Percentiles rank a stretch among this genome's conserved stretches.
These are phyloP conservation scores for Naganishia onofrii DNA, from an alignment of 768 basidiomycete species.

Conservation along the genomic window DNA sequence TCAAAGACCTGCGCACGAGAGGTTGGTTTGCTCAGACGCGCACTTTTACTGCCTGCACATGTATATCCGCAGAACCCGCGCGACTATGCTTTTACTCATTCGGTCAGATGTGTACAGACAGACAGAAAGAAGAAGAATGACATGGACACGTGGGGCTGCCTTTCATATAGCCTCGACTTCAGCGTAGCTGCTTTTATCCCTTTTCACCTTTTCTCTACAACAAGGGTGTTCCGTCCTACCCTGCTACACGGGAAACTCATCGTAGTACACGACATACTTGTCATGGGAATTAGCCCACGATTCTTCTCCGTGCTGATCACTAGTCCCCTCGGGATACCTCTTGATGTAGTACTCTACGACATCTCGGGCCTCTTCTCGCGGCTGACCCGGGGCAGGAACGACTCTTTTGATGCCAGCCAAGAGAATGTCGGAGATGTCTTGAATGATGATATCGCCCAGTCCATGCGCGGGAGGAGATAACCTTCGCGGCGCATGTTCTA, in stretches of 20 bases:
- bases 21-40: no score
- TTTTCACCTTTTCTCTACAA: no score
- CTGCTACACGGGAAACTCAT: not conserved
- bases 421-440: not conserved
- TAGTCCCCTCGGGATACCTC: not conserved
- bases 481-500: not conserved
- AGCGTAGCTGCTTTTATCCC: no score
- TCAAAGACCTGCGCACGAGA: no score
- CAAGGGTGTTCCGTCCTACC: no score
- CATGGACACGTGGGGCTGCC: no score
- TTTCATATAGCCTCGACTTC: no score
- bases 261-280: not conserved
- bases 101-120: no score
- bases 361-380: not conserved
- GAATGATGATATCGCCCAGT: not conserved
- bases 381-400: not conserved
- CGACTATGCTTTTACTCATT: no score
- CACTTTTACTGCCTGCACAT: no score
- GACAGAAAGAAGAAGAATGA: no score
- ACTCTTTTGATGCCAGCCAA: not conserved
- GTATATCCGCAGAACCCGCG: no score
- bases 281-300: not conserved
- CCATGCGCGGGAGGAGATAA: not conserved
- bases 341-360: slow-evolving; percentile 17
- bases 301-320: not conserved